Evolutionary conservation across 352 stramenopile genomes (phyloP).

Genomic region (Pythium myriotylum): DNA sequence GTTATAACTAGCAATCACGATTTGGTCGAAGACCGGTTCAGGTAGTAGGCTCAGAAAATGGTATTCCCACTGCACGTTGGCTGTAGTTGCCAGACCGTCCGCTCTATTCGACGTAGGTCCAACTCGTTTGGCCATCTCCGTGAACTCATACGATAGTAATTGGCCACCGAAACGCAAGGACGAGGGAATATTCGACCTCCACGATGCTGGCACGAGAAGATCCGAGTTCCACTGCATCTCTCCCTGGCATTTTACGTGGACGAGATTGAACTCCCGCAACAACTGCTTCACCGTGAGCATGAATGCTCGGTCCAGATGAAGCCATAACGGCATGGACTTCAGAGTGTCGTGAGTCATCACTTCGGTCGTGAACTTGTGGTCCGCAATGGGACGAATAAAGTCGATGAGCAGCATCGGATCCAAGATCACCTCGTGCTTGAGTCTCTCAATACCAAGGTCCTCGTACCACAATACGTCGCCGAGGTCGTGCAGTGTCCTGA

Average conservation of each 20-base stretch:
- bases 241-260: not conserved
- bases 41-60: too few species aligned
- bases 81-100: too few species aligned
- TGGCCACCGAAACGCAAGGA: too few species aligned
- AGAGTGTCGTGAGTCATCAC: not conserved
- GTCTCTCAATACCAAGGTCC: not conserved
- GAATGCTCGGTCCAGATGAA: conserved; percentile 5
- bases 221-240: conserved; percentile 12
- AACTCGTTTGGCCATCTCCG: not conserved
- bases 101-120: too few species aligned
- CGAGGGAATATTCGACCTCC: conserved; percentile 1
- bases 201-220: not conserved
- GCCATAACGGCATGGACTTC: not conserved
- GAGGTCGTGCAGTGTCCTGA: not conserved
- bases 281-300: conserved; percentile 28
- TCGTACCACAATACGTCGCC: conserved; percentile 2
- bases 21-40: too few species aligned
- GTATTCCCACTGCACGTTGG: too few species aligned
- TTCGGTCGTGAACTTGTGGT: conserved; percentile 1
- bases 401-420: conserved; percentile 15
- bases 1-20: too few species aligned
- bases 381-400: conserved; percentile 19
- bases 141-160: not conserved
- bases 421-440: not conserved
- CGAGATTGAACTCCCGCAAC: conserved; percentile 21